A percentile compares a stretch with the other conserved stretches of the same genome.
Evolutionary conservation across 345 rosid species (phyloP).

Genomic region (Ceriops zippeliana): DNA sequence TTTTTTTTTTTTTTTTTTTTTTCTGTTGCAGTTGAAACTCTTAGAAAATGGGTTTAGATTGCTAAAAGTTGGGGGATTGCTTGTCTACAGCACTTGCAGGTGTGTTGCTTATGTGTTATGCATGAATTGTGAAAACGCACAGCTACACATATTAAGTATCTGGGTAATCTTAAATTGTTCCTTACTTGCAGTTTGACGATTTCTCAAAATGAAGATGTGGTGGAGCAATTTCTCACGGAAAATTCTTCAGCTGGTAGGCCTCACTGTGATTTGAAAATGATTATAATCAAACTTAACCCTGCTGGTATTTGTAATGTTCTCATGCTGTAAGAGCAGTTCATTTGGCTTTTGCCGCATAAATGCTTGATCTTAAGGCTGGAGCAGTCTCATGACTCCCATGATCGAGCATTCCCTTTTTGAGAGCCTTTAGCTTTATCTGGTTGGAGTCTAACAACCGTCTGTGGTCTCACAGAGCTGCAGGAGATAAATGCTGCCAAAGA

Average conservation of each 20-base stretch:
- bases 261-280: not conserved
- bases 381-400: not conserved
- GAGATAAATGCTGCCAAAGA: conserved; percentile 60
- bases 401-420: not conserved
- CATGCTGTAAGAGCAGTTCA: not conserved
- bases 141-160: not conserved
- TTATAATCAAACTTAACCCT: not conserved
- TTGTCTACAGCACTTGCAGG: conserved; percentile 98
- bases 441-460: not conserved
- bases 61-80: conserved; percentile 73
- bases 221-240: conserved; percentile 62
- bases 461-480: conserved; percentile 50
- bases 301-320: not conserved
- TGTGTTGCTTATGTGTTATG: conserved; percentile 14
- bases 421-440: not conserved
- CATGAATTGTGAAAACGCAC: not conserved
- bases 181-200: conserved; percentile 61
- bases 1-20: conserved; percentile 6
- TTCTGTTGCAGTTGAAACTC: conserved; percentile 61
- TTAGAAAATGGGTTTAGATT: conserved; percentile 76
- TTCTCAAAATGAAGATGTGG: conserved; percentile 89
- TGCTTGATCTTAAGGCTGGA: not conserved
- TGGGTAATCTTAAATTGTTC: not conserved
- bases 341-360: not conserved
- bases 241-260: conserved; percentile 63